Evolutionary conservation across 148 eudicot species (phyloP).

Genomic region (Arctostaphylos glauca): DNA sequence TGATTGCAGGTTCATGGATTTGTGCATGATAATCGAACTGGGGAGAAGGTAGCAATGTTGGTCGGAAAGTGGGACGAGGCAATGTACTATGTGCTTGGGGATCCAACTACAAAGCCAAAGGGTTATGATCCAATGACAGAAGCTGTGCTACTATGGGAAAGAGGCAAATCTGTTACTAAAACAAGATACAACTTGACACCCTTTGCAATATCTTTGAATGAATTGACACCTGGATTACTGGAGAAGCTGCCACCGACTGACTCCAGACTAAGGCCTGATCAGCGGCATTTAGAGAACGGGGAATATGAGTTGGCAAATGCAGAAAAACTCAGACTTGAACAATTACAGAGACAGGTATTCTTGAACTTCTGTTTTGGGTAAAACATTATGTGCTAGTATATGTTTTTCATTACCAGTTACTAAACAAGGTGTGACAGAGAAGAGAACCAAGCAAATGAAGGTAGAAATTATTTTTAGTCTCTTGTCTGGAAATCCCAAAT

Average conservation of each 20-base stretch:
- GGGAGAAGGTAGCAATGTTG: slow-evolving; percentile 91
- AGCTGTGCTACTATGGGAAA: slow-evolving; percentile 91
- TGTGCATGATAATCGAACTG: slow-evolving; percentile 89
- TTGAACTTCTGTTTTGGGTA: neutral
- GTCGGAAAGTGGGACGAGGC: slow-evolving; percentile 99
- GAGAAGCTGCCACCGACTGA: slow-evolving; percentile 95
- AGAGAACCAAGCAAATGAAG: neutral
- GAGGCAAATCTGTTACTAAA: slow-evolving; percentile 68
- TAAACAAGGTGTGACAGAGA: neutral
- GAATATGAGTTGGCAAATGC: slow-evolving; percentile 90
- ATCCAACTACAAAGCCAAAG: slow-evolving; percentile 82
- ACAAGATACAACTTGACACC: slow-evolving; percentile 91
- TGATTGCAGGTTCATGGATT: slow-evolving; percentile 82
- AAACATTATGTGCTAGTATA: neutral
- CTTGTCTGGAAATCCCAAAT: neutral
- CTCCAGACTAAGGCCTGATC: slow-evolving; percentile 94
- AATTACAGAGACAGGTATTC: slow-evolving; percentile 82
- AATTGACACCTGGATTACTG: slow-evolving; percentile 66
- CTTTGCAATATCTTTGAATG: slow-evolving; percentile 90
- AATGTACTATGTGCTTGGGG: slow-evolving; percentile 91
- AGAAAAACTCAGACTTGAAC: slow-evolving; percentile 94
- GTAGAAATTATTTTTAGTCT: neutral
- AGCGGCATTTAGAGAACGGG: slow-evolving; percentile 91
- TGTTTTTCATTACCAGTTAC: neutral
- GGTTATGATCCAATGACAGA: slow-evolving; percentile 99